Evolutionary conservation across 2,329 filamentous ascomycete species (phyloP), one percentile per base, ranked within the genome.

Genomic region (Diplodia seriata): DNA sequence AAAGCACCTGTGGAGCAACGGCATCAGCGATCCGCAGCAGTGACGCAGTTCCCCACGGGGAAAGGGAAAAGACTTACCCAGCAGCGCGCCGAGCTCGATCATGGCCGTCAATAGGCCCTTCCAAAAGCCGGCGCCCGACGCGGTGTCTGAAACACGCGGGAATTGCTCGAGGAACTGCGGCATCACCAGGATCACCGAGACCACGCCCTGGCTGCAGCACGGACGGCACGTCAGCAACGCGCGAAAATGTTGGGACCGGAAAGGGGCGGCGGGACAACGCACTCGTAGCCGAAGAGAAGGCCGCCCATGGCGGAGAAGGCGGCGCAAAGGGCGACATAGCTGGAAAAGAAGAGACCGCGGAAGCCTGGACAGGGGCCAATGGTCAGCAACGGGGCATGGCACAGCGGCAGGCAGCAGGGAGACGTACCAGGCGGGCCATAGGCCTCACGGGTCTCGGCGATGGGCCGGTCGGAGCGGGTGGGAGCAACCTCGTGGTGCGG

Each of bases 61-160:
- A 47, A 47, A 47, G 43, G 43, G n/a, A 59, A 33, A 66, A 69
- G 12, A 54, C 54, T 55, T 66, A 65, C 77, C 76, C 29, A 79
- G 72, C 62, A 85, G 74, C 9, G 84, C 85, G n/a, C 85, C 84
- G 23, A 86, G 71, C 69, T 86, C 83, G 61, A 86, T 82, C 83
- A 86, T 86, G 3, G 84, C 84, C 9, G 84, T 86, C 77, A 86
- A 75, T 6, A 81, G 70, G 18, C 80, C 80, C 69, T 81, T 81
- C 75, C 76, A 80, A 71, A 81, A 81, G 4, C 81, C 81, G 2
- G 80, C 78, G 2, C 82, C 82, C 8, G 79, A 73, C 11, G 80
- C 77, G 7, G 74, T 74, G 20, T 78, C 76, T 0, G 80, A 78
- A 3, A 85, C 79, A 15, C 78, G 77, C 12, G 81, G 77, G 65